phyloP scores from a whole-genome alignment of 345 rosid species.

The Salix udensis region DNA sequence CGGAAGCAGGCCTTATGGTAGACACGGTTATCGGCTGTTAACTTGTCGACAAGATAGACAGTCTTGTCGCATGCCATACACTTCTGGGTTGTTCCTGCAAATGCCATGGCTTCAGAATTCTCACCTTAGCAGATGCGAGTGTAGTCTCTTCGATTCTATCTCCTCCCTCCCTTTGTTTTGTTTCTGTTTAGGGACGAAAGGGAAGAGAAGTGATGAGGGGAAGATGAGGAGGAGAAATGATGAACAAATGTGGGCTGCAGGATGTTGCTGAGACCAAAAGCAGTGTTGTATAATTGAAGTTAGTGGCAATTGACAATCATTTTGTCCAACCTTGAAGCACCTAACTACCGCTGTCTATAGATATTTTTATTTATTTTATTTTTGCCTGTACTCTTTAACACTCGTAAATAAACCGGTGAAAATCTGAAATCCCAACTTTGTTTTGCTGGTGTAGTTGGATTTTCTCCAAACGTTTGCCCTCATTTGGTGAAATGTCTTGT shows the following conservation, averaged over 20 bases:
- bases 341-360: conserved; percentile 22
- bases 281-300: conserved; percentile 39
- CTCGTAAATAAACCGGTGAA: neutral
- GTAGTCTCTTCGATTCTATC: neutral
- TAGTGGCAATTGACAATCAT: conserved; percentile 36
- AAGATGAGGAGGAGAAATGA: conserved; percentile 12
- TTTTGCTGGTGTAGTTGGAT: neutral
- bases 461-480: neutral
- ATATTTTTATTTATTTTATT: neutral
- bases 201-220: conserved; percentile 11
- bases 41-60: conserved; percentile 88
- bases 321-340: conserved; percentile 28
- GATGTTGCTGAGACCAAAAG: conserved; percentile 31
- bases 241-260: conserved; percentile 18
- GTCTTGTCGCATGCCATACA: conserved; percentile 99
- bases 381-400: neutral
- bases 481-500: neutral
- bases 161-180: neutral
- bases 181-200: neutral
- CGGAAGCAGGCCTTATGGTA: conserved; percentile 96
- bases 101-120: conserved; percentile 56
- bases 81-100: conserved; percentile 98
- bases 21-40: conserved; percentile 89
- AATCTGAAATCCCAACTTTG: neutral
- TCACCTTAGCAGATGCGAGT: neutral